phyloP scores from a whole-genome alignment of 805 yeast genomes.

The Teunomyces cretensis region DNA sequence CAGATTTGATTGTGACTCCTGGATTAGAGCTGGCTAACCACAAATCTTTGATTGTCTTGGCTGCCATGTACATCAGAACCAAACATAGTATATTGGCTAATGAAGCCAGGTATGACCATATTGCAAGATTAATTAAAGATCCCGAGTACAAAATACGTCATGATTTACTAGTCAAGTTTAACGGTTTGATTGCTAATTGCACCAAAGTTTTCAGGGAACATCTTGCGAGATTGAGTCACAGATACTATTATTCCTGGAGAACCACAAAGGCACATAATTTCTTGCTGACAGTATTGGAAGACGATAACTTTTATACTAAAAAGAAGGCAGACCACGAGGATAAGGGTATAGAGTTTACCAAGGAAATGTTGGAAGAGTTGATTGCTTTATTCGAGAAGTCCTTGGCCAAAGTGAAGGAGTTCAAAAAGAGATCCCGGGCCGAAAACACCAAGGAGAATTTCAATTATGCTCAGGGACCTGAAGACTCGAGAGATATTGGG shows the following conservation, averaged over 20 bases:
- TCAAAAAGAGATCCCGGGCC: not conserved
- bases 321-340: constrained; percentile 1
- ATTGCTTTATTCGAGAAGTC: constrained; percentile 21
- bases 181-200: constrained; percentile 1
- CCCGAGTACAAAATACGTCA: constrained; percentile 15
- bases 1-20: constrained; percentile 20
- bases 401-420: constrained; percentile 13
- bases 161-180: constrained; percentile 4
- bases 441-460: not conserved
- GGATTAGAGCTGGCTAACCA: constrained; percentile 18
- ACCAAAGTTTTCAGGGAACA: constrained; percentile 7
- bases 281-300: constrained; percentile 33
- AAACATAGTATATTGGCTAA: constrained; percentile 4
- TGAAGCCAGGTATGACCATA: constrained; percentile 17
- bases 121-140: constrained; percentile 14
- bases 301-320: constrained; percentile 24
- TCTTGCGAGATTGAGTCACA: constrained; percentile 43
- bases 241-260: constrained; percentile 69
- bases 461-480: not conserved
- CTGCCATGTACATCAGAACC: constrained; percentile 9
- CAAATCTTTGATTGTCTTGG: constrained; percentile 14
- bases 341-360: constrained; percentile 11
- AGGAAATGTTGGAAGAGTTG: constrained; percentile 21
- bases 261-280: constrained; percentile 56
- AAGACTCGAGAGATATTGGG: not conserved